phyloP scores from a whole-genome alignment of 192 early-diverging fungal genomes.

The Coemansia aciculifera region DNA sequence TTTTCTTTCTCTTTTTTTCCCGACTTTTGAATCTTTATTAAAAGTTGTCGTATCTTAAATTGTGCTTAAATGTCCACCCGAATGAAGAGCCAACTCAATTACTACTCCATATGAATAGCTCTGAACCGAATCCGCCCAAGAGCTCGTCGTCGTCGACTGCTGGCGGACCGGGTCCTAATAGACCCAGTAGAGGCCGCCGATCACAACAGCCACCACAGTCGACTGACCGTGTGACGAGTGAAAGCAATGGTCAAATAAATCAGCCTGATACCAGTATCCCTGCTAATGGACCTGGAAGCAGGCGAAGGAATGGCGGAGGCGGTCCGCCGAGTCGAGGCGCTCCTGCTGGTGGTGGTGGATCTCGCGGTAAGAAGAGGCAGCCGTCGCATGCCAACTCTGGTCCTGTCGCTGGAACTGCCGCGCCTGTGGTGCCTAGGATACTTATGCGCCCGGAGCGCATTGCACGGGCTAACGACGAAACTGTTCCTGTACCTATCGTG shows the following conservation, averaged over 20 bases:
- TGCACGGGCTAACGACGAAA: background rate
- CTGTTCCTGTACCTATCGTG: background rate
- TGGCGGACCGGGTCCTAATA: background rate
- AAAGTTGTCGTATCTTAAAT: background rate
- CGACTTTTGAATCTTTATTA: background rate
- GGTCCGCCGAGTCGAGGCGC: background rate
- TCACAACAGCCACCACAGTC: background rate
- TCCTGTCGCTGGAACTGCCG: background rate
- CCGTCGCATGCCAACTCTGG: background rate
- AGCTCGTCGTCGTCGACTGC: background rate
- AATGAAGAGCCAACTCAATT: background rate
- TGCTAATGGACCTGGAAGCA: background rate
- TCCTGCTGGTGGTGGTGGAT: background rate
- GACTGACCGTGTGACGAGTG: background rate
- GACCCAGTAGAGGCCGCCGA: background rate
- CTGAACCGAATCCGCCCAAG: slow-evolving; percentile 4
- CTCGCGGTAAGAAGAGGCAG: background rate
- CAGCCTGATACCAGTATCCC: background rate
- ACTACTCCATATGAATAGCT: background rate
- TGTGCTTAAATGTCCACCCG: slow-evolving; percentile 9
- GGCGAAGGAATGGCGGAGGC: background rate
- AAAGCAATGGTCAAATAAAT: background rate
- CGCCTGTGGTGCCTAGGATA: slow-evolving; percentile 25
- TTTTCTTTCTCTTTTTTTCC: background rate
- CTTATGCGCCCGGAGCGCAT: slow-evolving; percentile 25